Conservation (phyloP, 805 yeast genomes). For the Yamadazyma paraphyllophila region DNA sequence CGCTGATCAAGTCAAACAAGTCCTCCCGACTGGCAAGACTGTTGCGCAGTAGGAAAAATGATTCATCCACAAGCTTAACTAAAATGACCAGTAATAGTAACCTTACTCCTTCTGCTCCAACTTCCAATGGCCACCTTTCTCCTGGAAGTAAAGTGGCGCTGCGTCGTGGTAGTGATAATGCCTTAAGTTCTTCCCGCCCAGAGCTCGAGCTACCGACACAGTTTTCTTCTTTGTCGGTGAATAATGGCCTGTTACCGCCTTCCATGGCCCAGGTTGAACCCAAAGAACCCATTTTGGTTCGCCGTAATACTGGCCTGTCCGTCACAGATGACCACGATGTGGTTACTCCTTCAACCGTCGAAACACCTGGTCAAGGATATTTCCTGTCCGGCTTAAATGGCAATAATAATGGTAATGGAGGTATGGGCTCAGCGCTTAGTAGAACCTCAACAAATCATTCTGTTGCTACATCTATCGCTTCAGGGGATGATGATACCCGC, state of each 20-base stretch:
- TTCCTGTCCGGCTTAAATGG: background rate
- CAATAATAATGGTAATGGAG: background rate
- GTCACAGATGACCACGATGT: conserved; percentile 1
- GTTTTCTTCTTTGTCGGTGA: conserved; percentile 9
- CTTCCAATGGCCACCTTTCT: background rate
- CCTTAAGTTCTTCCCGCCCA: background rate
- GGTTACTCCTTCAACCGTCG: background rate
- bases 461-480: conserved; percentile 3
- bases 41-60: conserved; percentile 11
- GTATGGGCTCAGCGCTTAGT: conserved; percentile 5
- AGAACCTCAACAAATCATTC: conserved; percentile 19
- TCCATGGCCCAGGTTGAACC: conserved; percentile 72
- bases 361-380: background rate
- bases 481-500: conserved; percentile 6
- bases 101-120: conserved; percentile 2
- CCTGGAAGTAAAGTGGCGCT: background rate
- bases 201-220: conserved; percentile 14
- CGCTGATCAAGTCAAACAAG: conserved; percentile 36
- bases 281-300: conserved; percentile 66
- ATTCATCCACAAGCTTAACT: conserved; percentile 16
- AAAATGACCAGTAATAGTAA: conserved; percentile 9
- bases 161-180: conserved; percentile 5
- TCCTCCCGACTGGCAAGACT: conserved; percentile 11
- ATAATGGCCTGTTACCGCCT: conserved; percentile 46
- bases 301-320: conserved; percentile 46